Evolutionary conservation across 176 grass and related monocot genomes (phyloP).

Genomic region (Saccharum spontaneum): DNA sequence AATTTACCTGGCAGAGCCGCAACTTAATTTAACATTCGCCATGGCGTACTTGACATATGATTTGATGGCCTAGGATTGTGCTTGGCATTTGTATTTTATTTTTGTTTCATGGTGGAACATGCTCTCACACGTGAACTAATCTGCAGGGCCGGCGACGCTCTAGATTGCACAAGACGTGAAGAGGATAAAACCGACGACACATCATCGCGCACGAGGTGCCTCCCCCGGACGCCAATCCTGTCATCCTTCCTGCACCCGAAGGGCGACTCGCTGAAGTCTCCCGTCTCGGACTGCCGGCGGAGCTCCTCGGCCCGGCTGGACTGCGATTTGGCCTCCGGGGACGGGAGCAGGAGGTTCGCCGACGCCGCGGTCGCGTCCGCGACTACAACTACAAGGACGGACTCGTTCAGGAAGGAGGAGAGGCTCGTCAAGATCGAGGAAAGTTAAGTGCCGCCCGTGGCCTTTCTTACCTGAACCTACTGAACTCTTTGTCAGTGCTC

Average conservation of each 20-base stretch:
- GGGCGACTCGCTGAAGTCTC: conserved; percentile 52
- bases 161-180: conserved; percentile 38
- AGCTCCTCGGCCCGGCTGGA: conserved; percentile 58
- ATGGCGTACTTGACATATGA: background rate
- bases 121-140: conserved; percentile 25
- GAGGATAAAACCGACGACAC: conserved; percentile 43
- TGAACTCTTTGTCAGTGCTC: conserved; percentile 44
- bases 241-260: conserved; percentile 52
- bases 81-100: background rate
- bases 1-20: background rate
- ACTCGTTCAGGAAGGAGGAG: conserved; percentile 80
- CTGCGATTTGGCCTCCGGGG: conserved; percentile 25
- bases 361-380: conserved; percentile 3
- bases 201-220: conserved; percentile 56
- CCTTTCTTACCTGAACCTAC: conserved; percentile 38
- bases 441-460: conserved; percentile 71
- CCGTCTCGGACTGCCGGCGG: conserved; percentile 61
- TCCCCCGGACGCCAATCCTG: conserved; percentile 68
- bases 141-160: conserved; percentile 42
- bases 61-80: conserved; percentile 3
- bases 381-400: conserved; percentile 4
- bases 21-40: background rate
- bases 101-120: background rate
- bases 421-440: conserved; percentile 84
- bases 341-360: conserved; percentile 53